Conservation (phyloP, 1,284 basidiomycete genomes). For the Rhodotorula sp. region DNA sequence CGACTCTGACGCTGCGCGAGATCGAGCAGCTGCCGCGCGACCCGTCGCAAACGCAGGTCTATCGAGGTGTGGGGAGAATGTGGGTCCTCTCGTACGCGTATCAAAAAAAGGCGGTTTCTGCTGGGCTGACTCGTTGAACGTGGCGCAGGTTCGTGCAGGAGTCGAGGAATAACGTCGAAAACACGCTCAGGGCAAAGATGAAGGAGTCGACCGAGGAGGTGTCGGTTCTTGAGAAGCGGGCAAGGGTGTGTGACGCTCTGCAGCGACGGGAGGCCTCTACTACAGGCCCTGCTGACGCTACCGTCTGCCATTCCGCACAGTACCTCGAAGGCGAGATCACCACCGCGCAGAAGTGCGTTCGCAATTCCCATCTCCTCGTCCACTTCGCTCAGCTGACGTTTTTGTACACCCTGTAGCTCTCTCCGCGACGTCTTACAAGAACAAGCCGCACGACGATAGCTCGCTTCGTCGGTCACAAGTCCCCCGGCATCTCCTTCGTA, state of each 20-base stretch:
- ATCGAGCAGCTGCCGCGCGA: conserved; percentile 36
- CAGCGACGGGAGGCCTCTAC: not conserved
- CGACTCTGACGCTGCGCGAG: conserved; percentile 38
- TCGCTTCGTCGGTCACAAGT: too few species aligned
- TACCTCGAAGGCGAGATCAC: conserved; percentile 36
- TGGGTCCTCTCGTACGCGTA: conserved; percentile 5
- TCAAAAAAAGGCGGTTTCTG: too few species aligned
- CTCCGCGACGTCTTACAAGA: conserved; percentile 35
- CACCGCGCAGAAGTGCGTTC: conserved; percentile 32
- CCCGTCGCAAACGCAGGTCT: conserved; percentile 14
- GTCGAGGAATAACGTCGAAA: conserved; percentile 38
- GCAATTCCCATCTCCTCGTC: not conserved
- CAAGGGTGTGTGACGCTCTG: conserved; percentile 24
- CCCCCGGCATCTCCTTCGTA: too few species aligned
- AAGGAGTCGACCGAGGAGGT: conserved; percentile 29
- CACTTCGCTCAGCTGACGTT: not conserved
- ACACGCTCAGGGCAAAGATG: conserved; percentile 27
- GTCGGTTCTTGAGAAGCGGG: conserved; percentile 34
- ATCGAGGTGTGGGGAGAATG: conserved; percentile 40
- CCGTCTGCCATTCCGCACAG: not conserved
- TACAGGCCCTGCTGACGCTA: too few species aligned
- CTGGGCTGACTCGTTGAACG: not conserved
- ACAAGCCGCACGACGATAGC: conserved; percentile 1
- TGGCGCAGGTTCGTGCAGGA: conserved; percentile 38
- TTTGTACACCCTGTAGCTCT: conserved; percentile 9